Conservation (phyloP, 2,329 filamentous ascomycete genomes). For the Fusarium buharicum region DNA sequence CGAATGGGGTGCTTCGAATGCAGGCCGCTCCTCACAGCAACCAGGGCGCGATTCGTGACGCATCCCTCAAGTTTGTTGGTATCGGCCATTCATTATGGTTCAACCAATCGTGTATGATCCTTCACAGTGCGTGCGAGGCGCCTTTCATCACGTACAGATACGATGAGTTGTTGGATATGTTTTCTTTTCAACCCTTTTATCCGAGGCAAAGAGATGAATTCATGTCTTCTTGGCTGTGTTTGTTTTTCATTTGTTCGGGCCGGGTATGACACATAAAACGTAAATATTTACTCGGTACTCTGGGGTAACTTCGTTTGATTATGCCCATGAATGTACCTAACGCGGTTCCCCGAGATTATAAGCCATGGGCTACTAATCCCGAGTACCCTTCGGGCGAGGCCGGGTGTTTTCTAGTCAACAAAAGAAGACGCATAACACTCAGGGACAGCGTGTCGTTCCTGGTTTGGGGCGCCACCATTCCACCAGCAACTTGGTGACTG, state of each 20-base stretch:
- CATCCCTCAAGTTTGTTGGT: conserved; percentile 42
- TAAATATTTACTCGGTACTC: conserved; percentile 14
- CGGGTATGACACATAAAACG: conserved; percentile 15
- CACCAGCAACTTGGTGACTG: conserved; percentile 14
- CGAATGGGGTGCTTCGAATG: conserved; percentile 24
- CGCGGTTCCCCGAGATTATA: conserved; percentile 35
- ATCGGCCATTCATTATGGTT: conserved; percentile 31
- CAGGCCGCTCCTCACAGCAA: conserved; percentile 26
- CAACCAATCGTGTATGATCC: conserved; percentile 37
- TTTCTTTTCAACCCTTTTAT: conserved; percentile 38
- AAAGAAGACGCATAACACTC: conserved; percentile 29
- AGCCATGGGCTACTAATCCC: conserved; percentile 26
- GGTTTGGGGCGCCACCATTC: conserved; percentile 38
- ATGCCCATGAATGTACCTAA: conserved; percentile 32
- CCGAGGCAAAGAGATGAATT: conserved; percentile 24
- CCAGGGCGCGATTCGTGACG: conserved; percentile 39
- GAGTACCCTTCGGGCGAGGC: conserved; percentile 32
- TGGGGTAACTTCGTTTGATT: conserved; percentile 31
- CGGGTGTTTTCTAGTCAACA: conserved; percentile 33
- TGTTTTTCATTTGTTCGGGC: conserved; percentile 5
- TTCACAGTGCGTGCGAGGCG: conserved; percentile 36
- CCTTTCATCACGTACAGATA: conserved; percentile 22
- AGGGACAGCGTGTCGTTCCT: conserved; percentile 26
- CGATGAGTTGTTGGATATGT: conserved; percentile 33
- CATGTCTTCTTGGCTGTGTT: conserved; percentile 1